phyloP scores from a whole-genome alignment of 1,139 yeast genomes.

The Taiozyma sp. region DNA sequence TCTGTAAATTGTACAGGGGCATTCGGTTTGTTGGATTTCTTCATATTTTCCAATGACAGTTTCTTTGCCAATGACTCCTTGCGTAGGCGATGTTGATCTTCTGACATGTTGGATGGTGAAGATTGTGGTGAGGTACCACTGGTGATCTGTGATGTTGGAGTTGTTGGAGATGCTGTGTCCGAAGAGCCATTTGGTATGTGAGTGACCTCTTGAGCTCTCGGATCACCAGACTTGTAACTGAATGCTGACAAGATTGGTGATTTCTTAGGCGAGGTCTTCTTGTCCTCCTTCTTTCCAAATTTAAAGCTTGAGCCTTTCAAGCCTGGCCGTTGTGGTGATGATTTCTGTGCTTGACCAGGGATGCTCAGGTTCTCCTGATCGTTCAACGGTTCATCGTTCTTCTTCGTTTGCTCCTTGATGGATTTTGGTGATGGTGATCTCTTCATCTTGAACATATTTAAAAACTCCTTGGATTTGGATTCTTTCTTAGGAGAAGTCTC shows the following conservation, averaged over 20 bases:
- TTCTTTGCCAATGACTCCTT: constrained; percentile 21
- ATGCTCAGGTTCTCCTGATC: not conserved
- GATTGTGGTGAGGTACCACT: not conserved
- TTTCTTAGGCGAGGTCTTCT: constrained; percentile 16
- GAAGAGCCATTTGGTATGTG: not conserved
- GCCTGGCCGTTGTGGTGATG: constrained; percentile 12
- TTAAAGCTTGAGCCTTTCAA: constrained; percentile 13
- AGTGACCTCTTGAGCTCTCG: not conserved
- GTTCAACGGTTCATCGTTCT: constrained; percentile 5
- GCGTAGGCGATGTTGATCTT: constrained; percentile 17
- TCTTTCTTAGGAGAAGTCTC: constrained; percentile 8
- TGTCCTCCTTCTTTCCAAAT: constrained; percentile 5
- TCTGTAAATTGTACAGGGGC: constrained; percentile 77
- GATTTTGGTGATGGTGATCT: constrained; percentile 13
- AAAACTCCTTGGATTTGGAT: constrained; percentile 22
- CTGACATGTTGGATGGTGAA: constrained; percentile 3
- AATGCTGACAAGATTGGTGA: constrained; percentile 8
- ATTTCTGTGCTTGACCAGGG: not conserved
- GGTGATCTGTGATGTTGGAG: not conserved
- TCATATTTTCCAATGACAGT: constrained; percentile 29
- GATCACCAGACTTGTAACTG: constrained; percentile 2
- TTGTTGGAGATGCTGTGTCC: not conserved
- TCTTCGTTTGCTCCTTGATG: not conserved
- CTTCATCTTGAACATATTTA: constrained; percentile 24
- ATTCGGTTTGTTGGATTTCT: constrained; percentile 38